Conservation (phyloP, 257 asterid species). For the Capsicum pubescens region DNA sequence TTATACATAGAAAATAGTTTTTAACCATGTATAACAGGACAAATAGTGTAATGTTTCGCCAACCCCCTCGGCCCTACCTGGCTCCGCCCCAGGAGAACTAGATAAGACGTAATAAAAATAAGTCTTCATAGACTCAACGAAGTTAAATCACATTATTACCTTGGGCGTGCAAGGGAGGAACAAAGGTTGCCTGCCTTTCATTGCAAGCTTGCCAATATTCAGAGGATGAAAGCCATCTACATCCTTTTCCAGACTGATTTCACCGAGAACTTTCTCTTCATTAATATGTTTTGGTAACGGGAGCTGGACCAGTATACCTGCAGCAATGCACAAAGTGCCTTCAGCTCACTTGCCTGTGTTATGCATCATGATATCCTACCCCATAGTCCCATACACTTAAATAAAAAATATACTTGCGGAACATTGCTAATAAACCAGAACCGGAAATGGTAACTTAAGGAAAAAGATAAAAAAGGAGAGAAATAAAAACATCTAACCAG, state of each 20-base stretch:
- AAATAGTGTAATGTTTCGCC: too few species aligned
- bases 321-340: slow-evolving; percentile 33
- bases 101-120: neutral
- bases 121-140: neutral
- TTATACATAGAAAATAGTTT: too few species aligned
- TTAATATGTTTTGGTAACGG: slow-evolving; percentile 92
- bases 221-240: slow-evolving; percentile 98
- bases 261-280: slow-evolving; percentile 77
- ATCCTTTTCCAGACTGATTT: slow-evolving; percentile 86
- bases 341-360: neutral
- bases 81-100: too few species aligned
- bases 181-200: slow-evolving; percentile 96
- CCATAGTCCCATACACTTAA: neutral
- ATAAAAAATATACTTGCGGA: neutral
- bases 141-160: slow-evolving; percentile 45
- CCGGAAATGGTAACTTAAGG: neutral
- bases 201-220: slow-evolving; percentile 96
- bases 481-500: neutral
- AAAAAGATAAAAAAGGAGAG: neutral
- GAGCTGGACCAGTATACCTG: slow-evolving; percentile 93
- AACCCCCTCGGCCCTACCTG: too few species aligned
- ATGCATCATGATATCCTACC: neutral
- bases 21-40: too few species aligned
- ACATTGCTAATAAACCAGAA: neutral
- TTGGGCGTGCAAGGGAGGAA: slow-evolving; percentile 97